A percentile compares a stretch with the other conserved stretches of the same genome.
phyloP scores from a whole-genome alignment of 2,329 filamentous ascomycete genomes.

The Penicillium hordei region DNA sequence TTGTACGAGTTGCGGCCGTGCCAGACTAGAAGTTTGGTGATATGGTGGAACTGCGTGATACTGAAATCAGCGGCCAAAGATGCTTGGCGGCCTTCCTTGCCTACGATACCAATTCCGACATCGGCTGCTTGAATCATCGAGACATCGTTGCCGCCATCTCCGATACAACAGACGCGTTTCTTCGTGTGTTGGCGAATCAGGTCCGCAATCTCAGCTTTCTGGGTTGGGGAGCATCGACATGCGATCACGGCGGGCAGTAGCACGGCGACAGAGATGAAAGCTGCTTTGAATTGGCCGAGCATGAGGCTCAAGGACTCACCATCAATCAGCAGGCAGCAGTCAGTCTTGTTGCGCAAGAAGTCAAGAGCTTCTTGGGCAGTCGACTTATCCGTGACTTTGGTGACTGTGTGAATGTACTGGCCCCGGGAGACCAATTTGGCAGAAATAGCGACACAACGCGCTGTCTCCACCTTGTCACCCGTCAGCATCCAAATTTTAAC shows the following conservation, averaged over 20 bases:
- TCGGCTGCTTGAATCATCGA: slow-evolving; percentile 99
- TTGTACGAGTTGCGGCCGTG: slow-evolving; percentile 98
- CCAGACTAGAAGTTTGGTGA: slow-evolving; percentile 98
- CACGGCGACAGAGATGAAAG: slow-evolving; percentile 88
- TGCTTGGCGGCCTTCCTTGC: slow-evolving; percentile 94
- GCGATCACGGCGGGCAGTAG: slow-evolving; percentile 88
- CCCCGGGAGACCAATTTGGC: slow-evolving; percentile 90
- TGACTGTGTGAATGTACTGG: slow-evolving; percentile 93
- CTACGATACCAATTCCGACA: slow-evolving; percentile 95
- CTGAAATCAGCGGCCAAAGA: slow-evolving; percentile 94
- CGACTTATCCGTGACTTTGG: slow-evolving; percentile 79
- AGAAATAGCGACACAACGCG: slow-evolving; percentile 90
- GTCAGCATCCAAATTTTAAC: slow-evolving; percentile 99
- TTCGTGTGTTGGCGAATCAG: slow-evolving; percentile 89
- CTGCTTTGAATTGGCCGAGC: slow-evolving; percentile 74
- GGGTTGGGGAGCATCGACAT: slow-evolving; percentile 92
- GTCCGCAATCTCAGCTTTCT: slow-evolving; percentile 90
- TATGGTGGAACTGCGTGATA: slow-evolving; percentile 90
- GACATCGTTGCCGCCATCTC: slow-evolving; percentile 96
- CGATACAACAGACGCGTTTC: slow-evolving; percentile 96
- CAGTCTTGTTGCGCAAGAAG: slow-evolving; percentile 78
- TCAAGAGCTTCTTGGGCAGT: slow-evolving; percentile 85
- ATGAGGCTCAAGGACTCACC: slow-evolving; percentile 85
- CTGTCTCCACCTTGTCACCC: slow-evolving; percentile 97
- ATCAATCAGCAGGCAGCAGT: slow-evolving; percentile 90